Evolutionary conservation across 208 protist species (phyloP), one percentile per base, ranked within the genome.

Genomic region (Leishmania amazonensis): DNA sequence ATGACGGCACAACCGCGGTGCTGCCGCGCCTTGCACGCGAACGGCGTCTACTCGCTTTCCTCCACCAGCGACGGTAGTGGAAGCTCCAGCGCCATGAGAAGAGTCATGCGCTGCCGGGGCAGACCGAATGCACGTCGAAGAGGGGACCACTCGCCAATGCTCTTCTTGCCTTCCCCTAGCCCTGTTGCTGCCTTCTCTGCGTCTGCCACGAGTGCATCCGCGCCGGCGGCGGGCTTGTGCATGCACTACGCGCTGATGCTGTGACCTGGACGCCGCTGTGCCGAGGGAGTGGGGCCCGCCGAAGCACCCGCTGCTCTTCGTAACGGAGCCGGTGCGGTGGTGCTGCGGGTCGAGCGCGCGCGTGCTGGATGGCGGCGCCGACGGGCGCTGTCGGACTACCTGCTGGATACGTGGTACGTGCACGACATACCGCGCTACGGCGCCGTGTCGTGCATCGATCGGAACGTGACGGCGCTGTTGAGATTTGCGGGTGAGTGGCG

Each of bases 301-400:
- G 31, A 87, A 85, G 80, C 88, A 93, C 81, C 88, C 89, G 51
- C 80, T 92, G 17, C 95, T 97, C 83, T 96, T 92, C 78, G 87
- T 92, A 42, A 81, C 89, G 19, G 88, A 90, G 40, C 89, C 91
- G 3, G 73, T 89, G 7, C 53, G 58, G 21, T 79, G 80, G 68
- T 77, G 58, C 53, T 81, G 75, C 76, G 51, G 67, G 0, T 28
- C 28, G 31, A 51, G 65, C n/a, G 13, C 42, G 38, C 76, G 9
- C 67, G 79, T 35, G 17, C 79, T 83, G 21, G 70, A 82, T 60
- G 80, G 81, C 49, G 83, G 86, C 76, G 35, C 15, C 13, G 79
- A 84, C 58, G 85, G 83, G 35, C 64, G 58, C 86, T 98, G 7
- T 99, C 92, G 72, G 86, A 72, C 64, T 87, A 80, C 67, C 70